These are phyloP conservation scores for Salvia hispanica DNA, from an alignment of 257 asterid species.

Conservation along the genomic window DNA sequence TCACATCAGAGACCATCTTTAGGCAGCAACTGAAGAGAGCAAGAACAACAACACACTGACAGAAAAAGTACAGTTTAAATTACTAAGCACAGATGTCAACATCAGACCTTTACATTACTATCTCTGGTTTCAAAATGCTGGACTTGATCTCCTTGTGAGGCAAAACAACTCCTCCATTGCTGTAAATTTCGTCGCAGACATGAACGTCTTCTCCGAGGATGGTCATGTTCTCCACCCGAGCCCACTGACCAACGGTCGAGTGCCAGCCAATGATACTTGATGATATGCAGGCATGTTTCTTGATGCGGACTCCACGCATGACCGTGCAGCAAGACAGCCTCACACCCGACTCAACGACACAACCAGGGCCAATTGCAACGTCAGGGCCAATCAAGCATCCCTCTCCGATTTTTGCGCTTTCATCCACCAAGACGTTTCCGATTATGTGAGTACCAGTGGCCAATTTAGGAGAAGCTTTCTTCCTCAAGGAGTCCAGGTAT, in stretches of 20 bases:
- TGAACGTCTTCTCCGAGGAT: conserved; percentile 94
- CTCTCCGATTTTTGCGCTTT: conserved; percentile 87
- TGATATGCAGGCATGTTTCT: conserved; percentile 83
- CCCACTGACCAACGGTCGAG: conserved; percentile 95
- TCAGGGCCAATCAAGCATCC: conserved; percentile 94
- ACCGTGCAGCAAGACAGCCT: conserved; percentile 89
- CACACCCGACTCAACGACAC: conserved; percentile 84
- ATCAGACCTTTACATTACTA: conserved; percentile 65
- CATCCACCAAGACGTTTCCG: conserved; percentile 81
- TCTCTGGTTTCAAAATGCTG: conserved; percentile 89
- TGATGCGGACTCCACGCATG: conserved; percentile 88
- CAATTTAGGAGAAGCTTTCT: conserved; percentile 64
- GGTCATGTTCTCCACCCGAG: conserved; percentile 97
- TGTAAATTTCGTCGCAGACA: conserved; percentile 84
- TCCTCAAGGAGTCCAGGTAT: conserved; percentile 73
- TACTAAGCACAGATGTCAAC: conserved; percentile 30
- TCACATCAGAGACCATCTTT: conserved; percentile 25
- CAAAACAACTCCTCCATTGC: conserved; percentile 90
- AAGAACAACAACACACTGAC: background rate
- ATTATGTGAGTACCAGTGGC: conserved; percentile 70
- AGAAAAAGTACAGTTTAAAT: conserved; percentile 21
- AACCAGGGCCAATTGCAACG: conserved; percentile 89
- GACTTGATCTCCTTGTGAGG: conserved; percentile 98
- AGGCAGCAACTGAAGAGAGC: background rate
- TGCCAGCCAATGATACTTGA: conserved; percentile 96